These are phyloP conservation scores for Warburgia ugandensis DNA, from an alignment of 164 flowering plant species.

Conservation along the genomic window DNA sequence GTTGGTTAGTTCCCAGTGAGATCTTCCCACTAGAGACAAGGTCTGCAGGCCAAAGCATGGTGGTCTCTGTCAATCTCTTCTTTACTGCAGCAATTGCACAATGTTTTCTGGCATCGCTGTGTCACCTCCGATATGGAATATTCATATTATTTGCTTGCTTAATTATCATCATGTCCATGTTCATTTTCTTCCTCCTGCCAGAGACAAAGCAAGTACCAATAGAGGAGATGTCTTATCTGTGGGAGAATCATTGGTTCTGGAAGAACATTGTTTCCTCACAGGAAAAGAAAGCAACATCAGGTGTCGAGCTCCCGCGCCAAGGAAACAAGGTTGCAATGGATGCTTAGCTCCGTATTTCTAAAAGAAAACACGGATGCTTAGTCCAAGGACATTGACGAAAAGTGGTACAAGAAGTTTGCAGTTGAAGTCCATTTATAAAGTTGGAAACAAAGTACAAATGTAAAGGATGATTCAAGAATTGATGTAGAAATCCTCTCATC, in stretches of 20 bases:
- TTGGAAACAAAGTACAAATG: no score
- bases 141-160: conserved; percentile 73
- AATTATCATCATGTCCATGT: conserved; percentile 54
- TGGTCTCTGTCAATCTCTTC: conserved; percentile 75
- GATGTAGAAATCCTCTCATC: no score
- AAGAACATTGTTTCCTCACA: conserved; percentile 24
- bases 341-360: no score
- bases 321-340: neutral
- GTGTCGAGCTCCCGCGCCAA: no score
- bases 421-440: no score
- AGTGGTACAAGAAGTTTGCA: no score
- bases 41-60: conserved; percentile 87
- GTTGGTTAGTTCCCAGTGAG: conserved; percentile 95
- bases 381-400: no score
- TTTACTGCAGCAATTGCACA: conserved; percentile 85
- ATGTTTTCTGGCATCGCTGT: conserved; percentile 66
- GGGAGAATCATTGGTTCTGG: conserved; percentile 71
- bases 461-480: no score
- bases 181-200: conserved; percentile 75
- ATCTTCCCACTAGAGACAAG: conserved; percentile 85
- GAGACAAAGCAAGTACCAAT: conserved; percentile 94
- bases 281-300: conserved; percentile 1
- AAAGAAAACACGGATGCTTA: no score
- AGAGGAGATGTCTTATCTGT: conserved; percentile 61
- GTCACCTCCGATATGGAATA: conserved; percentile 69